A percentile compares a stretch with the other conserved stretches of the same genome.
Conservation (phyloP, 163 green algal genomes). For the Chlorella variabilis region DNA sequence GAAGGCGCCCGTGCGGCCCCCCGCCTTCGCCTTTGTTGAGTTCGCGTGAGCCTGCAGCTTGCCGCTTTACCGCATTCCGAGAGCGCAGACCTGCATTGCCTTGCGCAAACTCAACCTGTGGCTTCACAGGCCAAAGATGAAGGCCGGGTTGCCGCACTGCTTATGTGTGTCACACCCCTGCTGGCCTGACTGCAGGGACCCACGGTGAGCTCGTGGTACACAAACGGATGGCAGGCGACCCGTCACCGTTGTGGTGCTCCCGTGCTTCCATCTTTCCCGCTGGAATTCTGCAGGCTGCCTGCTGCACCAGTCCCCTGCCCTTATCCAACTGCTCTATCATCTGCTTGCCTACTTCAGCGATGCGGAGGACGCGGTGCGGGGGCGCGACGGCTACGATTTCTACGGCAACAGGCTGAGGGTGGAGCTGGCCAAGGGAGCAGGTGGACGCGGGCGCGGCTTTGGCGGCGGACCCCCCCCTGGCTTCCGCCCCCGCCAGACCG, state of each 20-base stretch:
- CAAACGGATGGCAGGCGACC: too few relatives aligned
- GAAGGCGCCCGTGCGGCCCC: conserved; percentile 84
- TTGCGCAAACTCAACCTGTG: too few relatives aligned
- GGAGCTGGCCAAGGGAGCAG: conserved; percentile 74
- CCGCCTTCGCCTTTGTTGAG: conserved; percentile 91
- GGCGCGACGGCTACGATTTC: conserved; percentile 91
- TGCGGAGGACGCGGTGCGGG: conserved; percentile 88
- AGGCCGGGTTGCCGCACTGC: too few relatives aligned
- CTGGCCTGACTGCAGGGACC: conserved; percentile 11
- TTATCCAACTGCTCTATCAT: too few relatives aligned
- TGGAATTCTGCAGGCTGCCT: too few relatives aligned
- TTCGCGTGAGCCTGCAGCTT: conserved; percentile 73
- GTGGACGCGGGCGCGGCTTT: conserved; percentile 31
- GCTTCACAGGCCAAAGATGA: too few relatives aligned
- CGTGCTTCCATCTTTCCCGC: too few relatives aligned
- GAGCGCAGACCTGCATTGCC: too few relatives aligned
- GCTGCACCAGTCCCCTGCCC: too few relatives aligned
- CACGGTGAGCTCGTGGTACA: background rate
- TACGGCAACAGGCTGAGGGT: conserved; percentile 80
- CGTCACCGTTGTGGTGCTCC: too few relatives aligned
- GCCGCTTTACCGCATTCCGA: too few relatives aligned
- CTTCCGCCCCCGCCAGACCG: conserved; percentile 38
- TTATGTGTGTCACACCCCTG: background rate
- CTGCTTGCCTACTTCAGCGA: too few relatives aligned
- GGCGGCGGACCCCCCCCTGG: conserved; percentile 21